These are phyloP conservation scores for Pichia insulana DNA, from an alignment of 805 yeast species.

Conservation along the genomic window DNA sequence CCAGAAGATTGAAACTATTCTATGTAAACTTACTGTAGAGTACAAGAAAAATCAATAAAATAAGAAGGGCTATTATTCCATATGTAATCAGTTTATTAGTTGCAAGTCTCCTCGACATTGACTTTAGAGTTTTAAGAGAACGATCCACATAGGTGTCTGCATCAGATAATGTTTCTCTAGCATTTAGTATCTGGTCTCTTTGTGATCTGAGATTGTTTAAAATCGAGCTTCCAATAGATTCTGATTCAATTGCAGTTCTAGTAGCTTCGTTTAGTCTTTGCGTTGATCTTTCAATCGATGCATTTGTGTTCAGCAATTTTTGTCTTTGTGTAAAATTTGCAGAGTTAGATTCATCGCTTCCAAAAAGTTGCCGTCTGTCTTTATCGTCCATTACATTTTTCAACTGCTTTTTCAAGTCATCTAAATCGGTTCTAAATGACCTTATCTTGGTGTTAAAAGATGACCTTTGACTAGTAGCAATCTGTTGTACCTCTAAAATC, in stretches of 20 bases:
- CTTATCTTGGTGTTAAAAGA: conserved; percentile 68
- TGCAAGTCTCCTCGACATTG: conserved; percentile 88
- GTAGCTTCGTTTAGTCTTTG: conserved; percentile 83
- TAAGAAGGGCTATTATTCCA: conserved; percentile 82
- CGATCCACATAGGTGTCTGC: conserved; percentile 93
- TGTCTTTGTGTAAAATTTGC: conserved; percentile 62
- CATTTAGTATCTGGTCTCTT: conserved; percentile 81
- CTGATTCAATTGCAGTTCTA: conserved; percentile 87
- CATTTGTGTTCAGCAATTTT: conserved; percentile 67
- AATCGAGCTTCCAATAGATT: conserved; percentile 82
- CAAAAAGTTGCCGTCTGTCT: conserved; percentile 68
- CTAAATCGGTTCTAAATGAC: conserved; percentile 53
- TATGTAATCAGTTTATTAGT: conserved; percentile 86
- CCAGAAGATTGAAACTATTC: neutral
- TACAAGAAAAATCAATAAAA: conserved; percentile 73
- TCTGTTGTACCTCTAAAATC: conserved; percentile 74
- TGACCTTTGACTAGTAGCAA: conserved; percentile 69
- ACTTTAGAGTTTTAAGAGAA: conserved; percentile 73
- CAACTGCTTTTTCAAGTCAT: conserved; percentile 45
- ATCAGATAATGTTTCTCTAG: conserved; percentile 77
- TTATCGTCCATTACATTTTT: conserved; percentile 56
- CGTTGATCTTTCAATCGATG: conserved; percentile 71
- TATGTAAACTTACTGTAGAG: conserved; percentile 74
- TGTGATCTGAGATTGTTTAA: conserved; percentile 84
- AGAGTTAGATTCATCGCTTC: conserved; percentile 34